A percentile compares a stretch with the other conserved stretches of the same genome.
Conservation (phyloP, 345 rosid species). For the Salix suchowensis region DNA sequence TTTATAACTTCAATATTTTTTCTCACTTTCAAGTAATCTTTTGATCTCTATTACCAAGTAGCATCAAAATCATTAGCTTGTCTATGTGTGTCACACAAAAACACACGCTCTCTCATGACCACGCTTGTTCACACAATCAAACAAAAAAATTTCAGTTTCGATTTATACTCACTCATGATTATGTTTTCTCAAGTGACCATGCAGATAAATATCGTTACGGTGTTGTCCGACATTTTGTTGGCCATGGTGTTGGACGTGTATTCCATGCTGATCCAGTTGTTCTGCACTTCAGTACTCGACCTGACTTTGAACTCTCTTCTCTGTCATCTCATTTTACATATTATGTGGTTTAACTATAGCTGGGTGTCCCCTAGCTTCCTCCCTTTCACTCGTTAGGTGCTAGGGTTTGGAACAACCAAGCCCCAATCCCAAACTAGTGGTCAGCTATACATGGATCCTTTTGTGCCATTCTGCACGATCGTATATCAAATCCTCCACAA, state of each 20-base stretch:
- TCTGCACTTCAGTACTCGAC: constrained; percentile 60
- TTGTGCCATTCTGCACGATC: background rate
- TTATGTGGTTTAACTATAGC: background rate
- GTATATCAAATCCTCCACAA: too few relatives aligned
- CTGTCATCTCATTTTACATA: constrained; percentile 7
- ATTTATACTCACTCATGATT: constrained; percentile 14
- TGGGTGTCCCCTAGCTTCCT: background rate
- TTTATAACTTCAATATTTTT: background rate
- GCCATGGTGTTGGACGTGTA: constrained; percentile 89
- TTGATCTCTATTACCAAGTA: background rate
- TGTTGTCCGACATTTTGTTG: constrained; percentile 76
- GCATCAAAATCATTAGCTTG: background rate
- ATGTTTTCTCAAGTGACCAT: constrained; percentile 46
- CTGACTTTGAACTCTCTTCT: constrained; percentile 3
- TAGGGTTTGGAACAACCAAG: background rate
- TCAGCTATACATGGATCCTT: too few relatives aligned
- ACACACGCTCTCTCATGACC: too few relatives aligned
- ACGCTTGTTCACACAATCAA: too few relatives aligned
- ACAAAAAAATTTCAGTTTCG: background rate
- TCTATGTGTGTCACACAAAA: background rate
- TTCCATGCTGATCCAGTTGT: constrained; percentile 88
- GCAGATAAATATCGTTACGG: constrained; percentile 85
- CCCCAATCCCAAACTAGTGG: too few relatives aligned
- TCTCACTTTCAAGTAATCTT: too few relatives aligned
- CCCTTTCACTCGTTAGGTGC: background rate